Conservation (phyloP, 352 stramenopile genomes). For the Phytopythium cucurbitacearum region DNA sequence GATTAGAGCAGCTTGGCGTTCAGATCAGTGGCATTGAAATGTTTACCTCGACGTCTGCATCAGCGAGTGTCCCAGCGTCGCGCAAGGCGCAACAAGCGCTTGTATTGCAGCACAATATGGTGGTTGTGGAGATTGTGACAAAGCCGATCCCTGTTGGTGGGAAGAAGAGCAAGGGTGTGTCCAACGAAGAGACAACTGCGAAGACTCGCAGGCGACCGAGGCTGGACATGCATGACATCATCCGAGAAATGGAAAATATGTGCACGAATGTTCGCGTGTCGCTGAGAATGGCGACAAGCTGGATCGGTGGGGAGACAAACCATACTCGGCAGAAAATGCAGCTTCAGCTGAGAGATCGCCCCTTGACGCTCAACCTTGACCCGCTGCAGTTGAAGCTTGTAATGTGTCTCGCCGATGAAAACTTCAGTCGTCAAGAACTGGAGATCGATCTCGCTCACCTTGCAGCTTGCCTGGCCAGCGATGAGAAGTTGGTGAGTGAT, state of each 20-base stretch:
- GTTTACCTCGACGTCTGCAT: constrained; percentile 25
- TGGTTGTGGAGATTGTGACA: constrained; percentile 2
- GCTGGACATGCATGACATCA: constrained; percentile 43
- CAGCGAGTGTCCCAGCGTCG: not conserved
- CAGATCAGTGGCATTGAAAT: constrained; percentile 32
- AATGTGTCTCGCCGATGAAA: constrained; percentile 55
- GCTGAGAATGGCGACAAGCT: constrained; percentile 5
- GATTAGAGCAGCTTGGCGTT: constrained; percentile 49
- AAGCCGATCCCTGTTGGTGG: not conserved
- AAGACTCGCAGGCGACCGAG: not conserved
- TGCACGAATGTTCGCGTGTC: constrained; percentile 33
- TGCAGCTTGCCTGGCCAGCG: constrained; percentile 9
- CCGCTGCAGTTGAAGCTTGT: constrained; percentile 61
- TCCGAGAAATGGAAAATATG: constrained; percentile 51
- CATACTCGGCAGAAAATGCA: not conserved
- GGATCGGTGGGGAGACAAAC: no score
- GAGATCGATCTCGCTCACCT: not conserved
- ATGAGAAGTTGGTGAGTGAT: constrained; percentile 41
- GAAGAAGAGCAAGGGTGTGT: not conserved
- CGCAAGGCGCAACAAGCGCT: not conserved
- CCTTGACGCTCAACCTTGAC: constrained; percentile 21
- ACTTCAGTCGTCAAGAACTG: constrained; percentile 33
- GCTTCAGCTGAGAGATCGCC: not conserved
- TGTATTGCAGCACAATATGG: constrained; percentile 2
- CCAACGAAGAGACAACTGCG: no score